Base-by-base conservation (phyloP, 495 filamentous ascomycete genomes). In the Melanomma pulvis-pyrius region DNA sequence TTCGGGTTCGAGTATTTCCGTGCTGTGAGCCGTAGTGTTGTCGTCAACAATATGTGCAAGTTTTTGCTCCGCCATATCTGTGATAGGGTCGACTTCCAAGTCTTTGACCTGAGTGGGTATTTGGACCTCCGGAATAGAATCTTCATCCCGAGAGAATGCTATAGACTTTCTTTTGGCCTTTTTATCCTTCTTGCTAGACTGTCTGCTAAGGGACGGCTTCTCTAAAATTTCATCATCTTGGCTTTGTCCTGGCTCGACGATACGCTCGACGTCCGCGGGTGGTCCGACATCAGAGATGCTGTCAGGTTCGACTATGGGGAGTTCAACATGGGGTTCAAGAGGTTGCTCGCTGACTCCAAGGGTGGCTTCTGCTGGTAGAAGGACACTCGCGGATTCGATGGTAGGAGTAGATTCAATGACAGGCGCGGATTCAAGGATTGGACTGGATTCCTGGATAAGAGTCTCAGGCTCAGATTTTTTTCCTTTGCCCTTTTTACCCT, bases 141-240 rank as follows among this genome's bases (percentile, higher is more conserved):
- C 48, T 24, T 65, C 61, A 11, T 61, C 24, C 46, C 46, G 44
- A 11, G 44, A 24, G 11, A 52, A 13, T 7, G 48, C 53, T 51
- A 50, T 34, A 28, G 69, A 50, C 55, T 67, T 71, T 51, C 70
- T 71, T 53, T 73, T 73, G 12, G 57, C 44, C 46, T 70, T 73
- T 54, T 73, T 73, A 13, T 64, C 63, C 39, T 71, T 71, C 44
- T 71, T 71, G 51, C 57, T 67, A 19, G 36, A 24, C 30, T 60
- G 65, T 22, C 67, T 62, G 29, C 29, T 59, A 19, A 70, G 36
- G 21, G 24, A 26, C 15, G 52, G 61, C 44, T 65, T 65, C 41
- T 66, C 62, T 19, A 39, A 25, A 8, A 59, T 57, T 12, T 56
- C 19, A 22, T 32, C 9, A 22, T 61, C 54, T 29, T 19, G 46